phyloP scores from a whole-genome alignment of 306 rosid species.

The Quercus alba region DNA sequence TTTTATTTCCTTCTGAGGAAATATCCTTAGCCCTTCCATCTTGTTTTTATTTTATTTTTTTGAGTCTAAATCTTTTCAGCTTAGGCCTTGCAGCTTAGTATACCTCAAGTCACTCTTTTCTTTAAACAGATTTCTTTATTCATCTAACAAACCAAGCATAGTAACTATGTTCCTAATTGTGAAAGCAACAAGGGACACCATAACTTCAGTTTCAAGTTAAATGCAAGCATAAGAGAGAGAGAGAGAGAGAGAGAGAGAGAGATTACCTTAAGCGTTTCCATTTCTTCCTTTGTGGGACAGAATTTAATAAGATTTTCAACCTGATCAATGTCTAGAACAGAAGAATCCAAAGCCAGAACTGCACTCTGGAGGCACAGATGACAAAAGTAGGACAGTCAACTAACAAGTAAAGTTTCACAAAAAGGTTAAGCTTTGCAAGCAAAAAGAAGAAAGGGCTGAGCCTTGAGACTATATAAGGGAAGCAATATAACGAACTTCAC shows the following conservation, averaged over 20 bases:
- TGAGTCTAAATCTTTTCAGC: neutral
- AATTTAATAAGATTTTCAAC: slow-evolving; percentile 97
- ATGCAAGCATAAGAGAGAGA: neutral
- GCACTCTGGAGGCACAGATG: slow-evolving; percentile 35
- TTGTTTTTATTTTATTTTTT: neutral
- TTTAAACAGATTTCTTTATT: neutral
- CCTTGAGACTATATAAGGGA: neutral
- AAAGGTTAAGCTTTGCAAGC: neutral
- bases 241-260: neutral
- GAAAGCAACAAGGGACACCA: neutral
- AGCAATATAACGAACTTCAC: neutral
- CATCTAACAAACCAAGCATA: neutral
- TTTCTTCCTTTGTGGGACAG: slow-evolving; percentile 96
- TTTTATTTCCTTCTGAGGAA: neutral
- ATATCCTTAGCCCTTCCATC: neutral
- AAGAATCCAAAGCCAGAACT: slow-evolving; percentile 62
- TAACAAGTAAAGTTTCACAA: neutral
- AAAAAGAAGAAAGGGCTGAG: neutral
- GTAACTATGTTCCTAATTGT: neutral
- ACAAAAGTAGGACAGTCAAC: neutral
- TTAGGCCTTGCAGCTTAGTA: neutral
- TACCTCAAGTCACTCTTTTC: neutral
- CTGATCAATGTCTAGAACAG: slow-evolving; percentile 69
- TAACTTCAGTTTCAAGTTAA: neutral
- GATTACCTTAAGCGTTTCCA: slow-evolving; percentile 83